Conservation (phyloP, 192 early-diverging fungal genomes). For the Dissophora ornata region DNA sequence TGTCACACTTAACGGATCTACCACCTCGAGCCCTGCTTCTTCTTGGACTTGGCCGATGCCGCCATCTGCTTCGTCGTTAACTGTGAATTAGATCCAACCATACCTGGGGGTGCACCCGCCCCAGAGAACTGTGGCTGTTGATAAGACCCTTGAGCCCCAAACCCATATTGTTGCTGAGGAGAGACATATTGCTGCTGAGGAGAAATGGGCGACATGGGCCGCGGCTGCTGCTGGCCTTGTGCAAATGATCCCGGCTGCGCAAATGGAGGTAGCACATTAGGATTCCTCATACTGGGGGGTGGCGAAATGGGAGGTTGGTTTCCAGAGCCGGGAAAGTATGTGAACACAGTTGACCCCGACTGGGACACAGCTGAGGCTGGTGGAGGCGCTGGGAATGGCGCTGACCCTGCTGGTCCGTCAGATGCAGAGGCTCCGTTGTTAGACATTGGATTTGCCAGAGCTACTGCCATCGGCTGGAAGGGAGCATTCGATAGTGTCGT, state of each 20-base stretch:
- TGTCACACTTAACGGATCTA: too few relatives aligned
- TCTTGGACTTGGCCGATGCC: slow-evolving; percentile 40
- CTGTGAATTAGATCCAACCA: slow-evolving; percentile 25
- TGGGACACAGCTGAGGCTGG: slow-evolving; percentile 10
- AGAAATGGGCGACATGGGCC: slow-evolving; percentile 21
- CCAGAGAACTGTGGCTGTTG: not conserved
- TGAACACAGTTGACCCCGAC: slow-evolving; percentile 12
- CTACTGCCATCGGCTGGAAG: slow-evolving; percentile 22
- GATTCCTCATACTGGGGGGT: slow-evolving; percentile 29
- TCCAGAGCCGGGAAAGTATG: slow-evolving; percentile 40
- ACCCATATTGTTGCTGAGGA: slow-evolving; percentile 3
- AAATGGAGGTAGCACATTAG: not conserved
- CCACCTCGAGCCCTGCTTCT: slow-evolving; percentile 43
- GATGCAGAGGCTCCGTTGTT: not conserved
- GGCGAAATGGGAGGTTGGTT: slow-evolving; percentile 51
- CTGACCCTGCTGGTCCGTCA: not conserved
- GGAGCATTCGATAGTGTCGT: not conserved
- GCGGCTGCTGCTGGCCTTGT: slow-evolving; percentile 10
- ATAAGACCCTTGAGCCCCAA: not conserved
- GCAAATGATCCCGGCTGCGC: slow-evolving; percentile 12
- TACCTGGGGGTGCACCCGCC: not conserved
- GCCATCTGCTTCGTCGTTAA: slow-evolving; percentile 43
- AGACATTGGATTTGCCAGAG: not conserved
- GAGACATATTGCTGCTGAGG: slow-evolving; percentile 10
- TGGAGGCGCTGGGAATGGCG: slow-evolving; percentile 34